phyloP scores from a whole-genome alignment of 2,329 filamentous ascomycete genomes.

The Ceratocystis papillata region DNA sequence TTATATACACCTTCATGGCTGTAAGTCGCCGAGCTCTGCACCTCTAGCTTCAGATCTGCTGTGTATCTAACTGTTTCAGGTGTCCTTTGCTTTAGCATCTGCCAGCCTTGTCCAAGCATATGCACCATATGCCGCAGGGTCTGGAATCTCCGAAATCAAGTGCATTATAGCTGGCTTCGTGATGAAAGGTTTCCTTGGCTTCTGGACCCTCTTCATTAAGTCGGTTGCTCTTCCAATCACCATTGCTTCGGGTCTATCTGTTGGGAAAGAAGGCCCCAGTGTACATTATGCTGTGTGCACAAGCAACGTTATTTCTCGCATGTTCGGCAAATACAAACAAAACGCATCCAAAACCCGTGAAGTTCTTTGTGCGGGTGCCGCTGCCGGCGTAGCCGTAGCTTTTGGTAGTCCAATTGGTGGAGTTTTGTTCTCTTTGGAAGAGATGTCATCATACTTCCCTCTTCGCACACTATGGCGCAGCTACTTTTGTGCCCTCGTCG shows the following conservation, averaged over 20 bases:
- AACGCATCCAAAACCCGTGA: slow-evolving; percentile 93
- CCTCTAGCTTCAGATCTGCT: slow-evolving; percentile 22
- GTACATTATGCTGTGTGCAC: slow-evolving; percentile 99
- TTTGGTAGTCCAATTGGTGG: slow-evolving; percentile 97
- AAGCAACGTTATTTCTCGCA: slow-evolving; percentile 85
- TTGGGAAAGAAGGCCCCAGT: slow-evolving; percentile 94
- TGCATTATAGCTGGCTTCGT: slow-evolving; percentile 98
- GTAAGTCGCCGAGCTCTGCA: slow-evolving; percentile 36
- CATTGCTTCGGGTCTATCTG: slow-evolving; percentile 85
- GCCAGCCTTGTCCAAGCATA: slow-evolving; percentile 80
- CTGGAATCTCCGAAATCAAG: slow-evolving; percentile 97
- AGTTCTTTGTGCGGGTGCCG: slow-evolving; percentile 87
- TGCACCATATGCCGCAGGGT: slow-evolving; percentile 91
- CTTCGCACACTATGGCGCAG: slow-evolving; percentile 96
- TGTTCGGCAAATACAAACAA: slow-evolving; percentile 83
- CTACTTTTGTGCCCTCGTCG: slow-evolving; percentile 94
- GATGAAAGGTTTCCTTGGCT: slow-evolving; percentile 95
- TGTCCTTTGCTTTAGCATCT: slow-evolving; percentile 68
- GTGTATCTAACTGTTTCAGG: slow-evolving; percentile 35
- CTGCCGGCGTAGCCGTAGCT: slow-evolving; percentile 88
- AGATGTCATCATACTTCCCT: slow-evolving; percentile 94
- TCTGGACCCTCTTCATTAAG: slow-evolving; percentile 88
- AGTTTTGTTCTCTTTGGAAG: slow-evolving; percentile 90
- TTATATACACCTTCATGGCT: slow-evolving; percentile 78
- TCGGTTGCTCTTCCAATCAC: slow-evolving; percentile 80